These are phyloP conservation scores for Cicer bijugum DNA, from an alignment of 306 rosid genomes.

Conservation along the genomic window DNA sequence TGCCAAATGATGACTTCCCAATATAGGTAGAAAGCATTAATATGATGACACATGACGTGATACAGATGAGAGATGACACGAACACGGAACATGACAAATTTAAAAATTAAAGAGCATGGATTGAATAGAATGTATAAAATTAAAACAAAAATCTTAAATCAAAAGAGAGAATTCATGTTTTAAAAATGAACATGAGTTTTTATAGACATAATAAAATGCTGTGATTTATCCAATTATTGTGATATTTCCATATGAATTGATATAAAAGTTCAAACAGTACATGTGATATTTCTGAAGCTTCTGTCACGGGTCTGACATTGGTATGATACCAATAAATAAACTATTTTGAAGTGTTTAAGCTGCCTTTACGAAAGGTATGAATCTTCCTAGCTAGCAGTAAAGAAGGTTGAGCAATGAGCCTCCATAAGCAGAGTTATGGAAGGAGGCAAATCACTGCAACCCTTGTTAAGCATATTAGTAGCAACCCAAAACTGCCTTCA, in stretches of 20 bases:
- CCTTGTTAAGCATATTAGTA: conserved; percentile 31
- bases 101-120: neutral
- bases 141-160: conserved; percentile 1
- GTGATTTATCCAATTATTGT: neutral
- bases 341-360: neutral
- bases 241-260: conserved; percentile 12
- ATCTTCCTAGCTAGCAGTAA: conserved; percentile 9
- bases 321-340: neutral
- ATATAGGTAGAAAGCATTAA: neutral
- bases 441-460: conserved; percentile 18
- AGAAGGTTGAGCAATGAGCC: neutral
- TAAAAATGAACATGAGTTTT: conserved; percentile 1
- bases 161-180: conserved; percentile 13
- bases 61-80: neutral
- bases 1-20: conserved; percentile 26
- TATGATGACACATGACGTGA: neutral
- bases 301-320: neutral
- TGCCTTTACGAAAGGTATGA: conserved; percentile 1
- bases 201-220: neutral
- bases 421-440: neutral
- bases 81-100: neutral
- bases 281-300: neutral
- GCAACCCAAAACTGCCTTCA: conserved; percentile 10
- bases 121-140: neutral
- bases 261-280: neutral